Base-by-base conservation (phyloP, 805 yeast species). In the Komagataella populi region DNA sequence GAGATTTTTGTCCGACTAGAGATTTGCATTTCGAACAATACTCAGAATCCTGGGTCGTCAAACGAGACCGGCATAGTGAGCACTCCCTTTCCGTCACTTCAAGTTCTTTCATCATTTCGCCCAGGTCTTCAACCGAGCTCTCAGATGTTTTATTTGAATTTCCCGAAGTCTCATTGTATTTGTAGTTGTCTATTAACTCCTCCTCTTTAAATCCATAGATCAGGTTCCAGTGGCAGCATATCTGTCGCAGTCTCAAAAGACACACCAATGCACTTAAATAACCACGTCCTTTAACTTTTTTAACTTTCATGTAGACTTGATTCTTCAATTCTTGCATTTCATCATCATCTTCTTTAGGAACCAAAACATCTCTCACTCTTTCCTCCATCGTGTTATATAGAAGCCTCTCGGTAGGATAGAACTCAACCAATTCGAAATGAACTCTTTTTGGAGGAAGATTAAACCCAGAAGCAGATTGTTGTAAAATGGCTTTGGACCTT, bases 401-500 rank as follows among this genome's bases (percentile, higher is more conserved):
- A 18, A 53, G 39, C 18, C 57, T 52, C 50, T 70, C 73, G 39
- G 51, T 47, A 5, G 49, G 49, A 18, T 59, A 48, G 47, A 70
- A 66, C 5, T 56, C 49, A 12, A 70, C 50, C 5, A 50, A 22
- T 4, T 53, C 56, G 3, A 49, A 24, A 48, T 62, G 59, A 4
- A 58, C 49, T 1, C 17, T 48, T 44, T 62, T 55, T 5, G 48
- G 54, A 4, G 67, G 68, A 43, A 63, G 55, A 4, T 46, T 50
- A 23, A 62, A 47, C n/a, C 52, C 52, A 4, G 59, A 59, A 12
- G 51, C 50, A 12, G 52, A 49, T 1, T 49, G 52, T 5, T 23
- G 16, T 2, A 76, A 55, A 3, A 72, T 64, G 1, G 57, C 61
- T 55, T 76, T 76, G 6, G 76, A 71, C 45, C 81, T 64, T 47